Evolutionary conservation across 345 rosid species (phyloP).

Genomic region (Conringia planisiliqua): DNA sequence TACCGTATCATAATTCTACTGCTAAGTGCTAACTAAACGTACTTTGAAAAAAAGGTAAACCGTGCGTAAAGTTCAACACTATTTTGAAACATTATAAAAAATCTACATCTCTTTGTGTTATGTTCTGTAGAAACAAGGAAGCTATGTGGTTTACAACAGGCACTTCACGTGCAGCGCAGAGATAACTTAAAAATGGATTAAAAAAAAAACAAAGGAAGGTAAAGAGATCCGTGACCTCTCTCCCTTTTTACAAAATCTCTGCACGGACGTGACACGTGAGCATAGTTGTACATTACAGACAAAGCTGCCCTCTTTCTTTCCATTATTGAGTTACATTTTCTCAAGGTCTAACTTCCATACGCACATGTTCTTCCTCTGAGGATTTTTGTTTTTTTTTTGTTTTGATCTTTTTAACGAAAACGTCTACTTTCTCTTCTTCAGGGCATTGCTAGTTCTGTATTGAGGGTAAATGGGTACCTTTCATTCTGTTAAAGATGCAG

Average conservation of each 20-base stretch:
- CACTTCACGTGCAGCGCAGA: constrained; percentile 27
- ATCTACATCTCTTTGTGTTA: background rate
- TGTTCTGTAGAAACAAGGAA: constrained; percentile 2
- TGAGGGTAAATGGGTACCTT: constrained; percentile 54
- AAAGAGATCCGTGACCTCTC: constrained; percentile 21
- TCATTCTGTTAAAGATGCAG: constrained; percentile 94
- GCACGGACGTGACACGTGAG: constrained; percentile 32
- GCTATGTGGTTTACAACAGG: constrained; percentile 11
- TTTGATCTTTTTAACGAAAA: background rate
- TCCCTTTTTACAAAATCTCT: background rate
- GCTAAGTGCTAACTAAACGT: background rate
- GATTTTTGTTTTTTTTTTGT: background rate
- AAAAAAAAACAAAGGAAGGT: background rate
- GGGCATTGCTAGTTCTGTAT: background rate
- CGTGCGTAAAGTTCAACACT: background rate
- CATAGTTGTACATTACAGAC: constrained; percentile 3
- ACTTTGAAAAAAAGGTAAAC: background rate
- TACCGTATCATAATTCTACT: background rate
- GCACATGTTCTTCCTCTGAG: background rate
- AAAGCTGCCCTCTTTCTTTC: constrained; percentile 20
- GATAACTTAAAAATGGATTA: background rate
- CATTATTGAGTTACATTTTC: constrained; percentile 9
- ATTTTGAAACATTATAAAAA: background rate
- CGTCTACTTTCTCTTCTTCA: constrained; percentile 16
- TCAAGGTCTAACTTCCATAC: background rate